These are phyloP conservation scores for Pyrenophora tritici-repentis DNA, from an alignment of 2,329 filamentous ascomycete species.

Conservation along the genomic window DNA sequence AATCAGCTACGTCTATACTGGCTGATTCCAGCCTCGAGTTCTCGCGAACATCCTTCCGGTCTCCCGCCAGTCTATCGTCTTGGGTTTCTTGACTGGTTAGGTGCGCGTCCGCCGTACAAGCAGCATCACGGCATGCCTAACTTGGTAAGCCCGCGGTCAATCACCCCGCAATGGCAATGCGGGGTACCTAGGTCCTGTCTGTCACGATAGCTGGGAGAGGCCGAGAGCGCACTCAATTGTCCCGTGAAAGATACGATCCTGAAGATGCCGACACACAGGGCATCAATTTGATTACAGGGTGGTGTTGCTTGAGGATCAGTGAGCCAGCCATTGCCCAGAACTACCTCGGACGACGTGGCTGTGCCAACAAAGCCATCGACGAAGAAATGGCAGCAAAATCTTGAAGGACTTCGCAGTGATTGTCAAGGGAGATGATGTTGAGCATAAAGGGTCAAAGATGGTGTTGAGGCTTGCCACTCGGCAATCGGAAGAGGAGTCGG, in stretches of 20 bases:
- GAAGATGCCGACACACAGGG: not conserved
- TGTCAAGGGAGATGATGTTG: not conserved
- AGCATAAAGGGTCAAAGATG: not conserved
- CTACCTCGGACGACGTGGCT: too few species aligned
- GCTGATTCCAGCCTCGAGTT: not conserved
- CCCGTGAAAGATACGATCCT: not conserved
- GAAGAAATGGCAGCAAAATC: too few species aligned
- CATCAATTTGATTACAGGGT: not conserved
- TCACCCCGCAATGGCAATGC: conserved; percentile 29
- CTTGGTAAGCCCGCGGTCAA: conserved; percentile 24
- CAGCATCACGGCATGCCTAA: conserved; percentile 24
- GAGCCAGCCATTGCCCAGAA: not conserved
- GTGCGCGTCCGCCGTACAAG: conserved; percentile 13
- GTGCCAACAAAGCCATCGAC: too few species aligned
- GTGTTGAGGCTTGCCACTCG: conserved; percentile 6
- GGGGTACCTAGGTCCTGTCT: conserved; percentile 29
- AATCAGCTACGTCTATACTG: not conserved
- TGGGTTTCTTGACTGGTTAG: conserved; percentile 9
- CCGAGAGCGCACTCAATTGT: not conserved
- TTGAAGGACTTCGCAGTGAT: not conserved
- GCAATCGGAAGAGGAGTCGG: conserved; percentile 10
- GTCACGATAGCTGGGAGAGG: not conserved
- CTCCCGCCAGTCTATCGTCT: not conserved
- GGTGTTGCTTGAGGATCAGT: not conserved
- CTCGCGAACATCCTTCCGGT: conserved; percentile 2